These are phyloP conservation scores for Logfia minima DNA, from an alignment of 129 eudicot genomes.

Conservation along the genomic window DNA sequence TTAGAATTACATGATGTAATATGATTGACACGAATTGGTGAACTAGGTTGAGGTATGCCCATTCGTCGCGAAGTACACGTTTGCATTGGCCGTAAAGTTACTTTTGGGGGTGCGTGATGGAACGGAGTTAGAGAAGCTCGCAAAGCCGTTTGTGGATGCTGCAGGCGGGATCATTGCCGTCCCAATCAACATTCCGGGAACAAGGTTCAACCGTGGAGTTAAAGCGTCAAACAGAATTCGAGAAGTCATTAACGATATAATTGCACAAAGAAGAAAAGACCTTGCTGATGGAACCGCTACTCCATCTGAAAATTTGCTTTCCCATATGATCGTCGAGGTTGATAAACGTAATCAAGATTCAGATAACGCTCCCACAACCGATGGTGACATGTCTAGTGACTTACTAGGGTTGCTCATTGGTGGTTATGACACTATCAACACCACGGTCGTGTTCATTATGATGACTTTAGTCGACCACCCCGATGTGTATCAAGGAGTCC, in stretches of 20 bases:
- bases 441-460: slow-evolving; percentile 46
- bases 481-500: slow-evolving; percentile 36
- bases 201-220: slow-evolving; percentile 44
- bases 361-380: slow-evolving; percentile 29
- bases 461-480: slow-evolving; percentile 46
- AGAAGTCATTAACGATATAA: slow-evolving; percentile 35
- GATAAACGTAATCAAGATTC: slow-evolving; percentile 35
- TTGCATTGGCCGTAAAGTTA: slow-evolving; percentile 42
- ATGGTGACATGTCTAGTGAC: slow-evolving; percentile 43
- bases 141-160: slow-evolving; percentile 39
- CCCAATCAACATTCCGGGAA: slow-evolving; percentile 42
- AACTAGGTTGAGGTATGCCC: slow-evolving; percentile 44
- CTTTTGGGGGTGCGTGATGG: slow-evolving; percentile 40
- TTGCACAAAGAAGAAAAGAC: slow-evolving; percentile 40
- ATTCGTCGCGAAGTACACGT: slow-evolving; percentile 48
- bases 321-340: slow-evolving; percentile 42
- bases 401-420: slow-evolving; percentile 40
- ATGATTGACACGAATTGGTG: neutral
- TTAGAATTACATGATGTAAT: neutral
- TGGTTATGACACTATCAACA: slow-evolving; percentile 45
- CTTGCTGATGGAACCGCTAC: slow-evolving; percentile 37
- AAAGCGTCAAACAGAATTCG: slow-evolving; percentile 38
- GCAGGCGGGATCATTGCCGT: slow-evolving; percentile 48
- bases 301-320: slow-evolving; percentile 35
- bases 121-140: slow-evolving; percentile 39